phyloP scores from a whole-genome alignment of 805 yeast genomes.

The Candida mattraensis region DNA sequence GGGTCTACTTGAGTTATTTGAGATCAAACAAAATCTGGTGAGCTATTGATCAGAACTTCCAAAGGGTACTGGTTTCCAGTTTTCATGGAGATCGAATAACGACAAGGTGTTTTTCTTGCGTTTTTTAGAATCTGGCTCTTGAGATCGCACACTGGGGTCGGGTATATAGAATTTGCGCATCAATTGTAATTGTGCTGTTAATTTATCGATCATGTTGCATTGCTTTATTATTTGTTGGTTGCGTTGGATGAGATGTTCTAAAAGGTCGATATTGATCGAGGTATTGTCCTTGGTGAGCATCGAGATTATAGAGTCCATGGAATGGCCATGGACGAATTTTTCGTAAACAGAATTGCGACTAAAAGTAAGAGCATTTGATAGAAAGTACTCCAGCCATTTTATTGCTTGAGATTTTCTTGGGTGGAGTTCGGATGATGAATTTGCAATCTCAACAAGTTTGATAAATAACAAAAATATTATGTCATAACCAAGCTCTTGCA shows the following conservation, averaged over 20 bases:
- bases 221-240: constrained; percentile 11
- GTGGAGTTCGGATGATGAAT: constrained; percentile 6
- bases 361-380: constrained; percentile 18
- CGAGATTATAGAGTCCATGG: constrained; percentile 11
- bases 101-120: constrained; percentile 3
- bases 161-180: constrained; percentile 27
- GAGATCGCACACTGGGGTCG: constrained; percentile 6
- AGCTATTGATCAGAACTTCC: constrained; percentile 36
- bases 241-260: constrained; percentile 8
- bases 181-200: constrained; percentile 16
- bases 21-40: no score
- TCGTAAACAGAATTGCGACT: constrained; percentile 22
- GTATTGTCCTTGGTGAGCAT: constrained; percentile 14
- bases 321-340: constrained; percentile 17
- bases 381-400: constrained; percentile 29
- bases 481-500: constrained; percentile 24
- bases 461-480: constrained; percentile 17
- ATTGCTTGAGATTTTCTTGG: constrained; percentile 15
- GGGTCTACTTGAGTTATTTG: constrained; percentile 29
- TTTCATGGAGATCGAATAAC: constrained; percentile 34
- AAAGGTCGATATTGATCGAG: constrained; percentile 4
- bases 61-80: constrained; percentile 58
- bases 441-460: constrained; percentile 13
- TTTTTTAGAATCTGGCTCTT: constrained; percentile 9
- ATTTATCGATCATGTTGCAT: constrained; percentile 11